These are phyloP conservation scores for Aspergillus sclerotiicarbonarius DNA, from an alignment of 495 filamentous ascomycete species.

Conservation along the genomic window DNA sequence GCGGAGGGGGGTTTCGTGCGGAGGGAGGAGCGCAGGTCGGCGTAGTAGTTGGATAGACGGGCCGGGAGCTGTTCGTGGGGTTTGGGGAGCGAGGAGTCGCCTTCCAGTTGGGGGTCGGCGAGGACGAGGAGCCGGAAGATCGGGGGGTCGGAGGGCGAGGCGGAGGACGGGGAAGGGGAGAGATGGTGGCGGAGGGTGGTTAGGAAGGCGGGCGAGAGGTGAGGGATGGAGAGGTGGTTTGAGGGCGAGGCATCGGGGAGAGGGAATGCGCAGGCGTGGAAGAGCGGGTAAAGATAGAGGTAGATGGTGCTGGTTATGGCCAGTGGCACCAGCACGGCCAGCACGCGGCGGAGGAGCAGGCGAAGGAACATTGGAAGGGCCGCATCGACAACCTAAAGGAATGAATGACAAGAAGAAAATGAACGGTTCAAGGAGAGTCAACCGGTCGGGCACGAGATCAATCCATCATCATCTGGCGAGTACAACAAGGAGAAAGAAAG, in stretches of 20 bases:
- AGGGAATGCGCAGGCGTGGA: conserved; percentile 81
- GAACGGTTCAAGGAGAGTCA: background rate
- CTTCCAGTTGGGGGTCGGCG: conserved; percentile 93
- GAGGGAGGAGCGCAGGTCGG: conserved; percentile 37
- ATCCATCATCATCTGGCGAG: background rate
- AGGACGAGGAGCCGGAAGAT: conserved; percentile 84
- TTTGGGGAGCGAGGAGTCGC: conserved; percentile 75
- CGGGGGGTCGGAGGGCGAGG: conserved; percentile 33
- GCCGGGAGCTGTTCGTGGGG: conserved; percentile 59
- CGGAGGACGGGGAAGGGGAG: conserved; percentile 13
- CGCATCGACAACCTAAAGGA: conserved; percentile 6
- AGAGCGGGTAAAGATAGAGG: conserved; percentile 85
- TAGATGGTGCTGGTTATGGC: conserved; percentile 67
- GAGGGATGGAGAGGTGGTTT: background rate
- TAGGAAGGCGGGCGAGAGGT: conserved; percentile 18
- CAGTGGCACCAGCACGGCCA: conserved; percentile 67
- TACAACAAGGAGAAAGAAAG: background rate
- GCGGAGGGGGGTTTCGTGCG: conserved; percentile 19
- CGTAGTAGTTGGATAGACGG: conserved; percentile 51
- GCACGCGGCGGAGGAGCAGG: conserved; percentile 56
- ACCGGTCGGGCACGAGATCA: background rate
- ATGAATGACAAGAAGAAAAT: conserved; percentile 14
- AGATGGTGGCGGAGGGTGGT: conserved; percentile 52
- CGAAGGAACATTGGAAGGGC: conserved; percentile 50
- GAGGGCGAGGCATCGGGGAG: conserved; percentile 34